These are phyloP conservation scores for Flaveria trinervia DNA, from an alignment of 129 eudicot species.

Conservation along the genomic window DNA sequence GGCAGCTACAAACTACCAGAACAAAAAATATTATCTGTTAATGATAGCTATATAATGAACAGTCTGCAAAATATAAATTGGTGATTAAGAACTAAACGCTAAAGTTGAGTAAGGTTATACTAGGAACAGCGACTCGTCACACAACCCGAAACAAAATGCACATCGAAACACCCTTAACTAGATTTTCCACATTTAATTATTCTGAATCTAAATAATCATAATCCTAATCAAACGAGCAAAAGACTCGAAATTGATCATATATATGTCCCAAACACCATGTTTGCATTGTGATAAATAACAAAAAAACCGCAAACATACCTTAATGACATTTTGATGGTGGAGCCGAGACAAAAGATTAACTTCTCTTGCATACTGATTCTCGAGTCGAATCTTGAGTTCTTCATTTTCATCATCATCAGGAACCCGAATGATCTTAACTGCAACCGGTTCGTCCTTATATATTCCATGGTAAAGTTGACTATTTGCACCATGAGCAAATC, in stretches of 20 bases:
- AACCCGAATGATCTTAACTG: conserved; percentile 71
- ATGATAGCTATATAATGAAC: neutral
- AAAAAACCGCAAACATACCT: conserved; percentile 12
- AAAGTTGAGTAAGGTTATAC: neutral
- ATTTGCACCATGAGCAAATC: conserved; percentile 95
- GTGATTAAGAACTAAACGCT: neutral
- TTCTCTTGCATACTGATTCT: conserved; percentile 80
- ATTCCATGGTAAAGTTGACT: conserved; percentile 89
- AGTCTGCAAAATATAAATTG: neutral
- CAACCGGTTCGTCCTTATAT: conserved; percentile 77
- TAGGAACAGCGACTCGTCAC: neutral
- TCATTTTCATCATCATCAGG: conserved; percentile 92
- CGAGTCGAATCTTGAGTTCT: conserved; percentile 60
- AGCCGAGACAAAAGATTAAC: conserved; percentile 72
- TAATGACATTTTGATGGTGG: conserved; percentile 54
- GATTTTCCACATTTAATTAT: neutral
- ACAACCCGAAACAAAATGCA: neutral
- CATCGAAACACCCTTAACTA: neutral
- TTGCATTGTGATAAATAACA: neutral
- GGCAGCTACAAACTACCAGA: conserved; percentile 72
- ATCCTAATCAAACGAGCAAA: neutral
- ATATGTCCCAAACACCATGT: neutral
- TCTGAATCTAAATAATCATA: neutral
- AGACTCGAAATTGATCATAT: conserved; percentile 1
- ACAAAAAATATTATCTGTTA: neutral